These are phyloP conservation scores for Lotus japonicus DNA, from an alignment of 306 rosid species.

Conservation along the genomic window DNA sequence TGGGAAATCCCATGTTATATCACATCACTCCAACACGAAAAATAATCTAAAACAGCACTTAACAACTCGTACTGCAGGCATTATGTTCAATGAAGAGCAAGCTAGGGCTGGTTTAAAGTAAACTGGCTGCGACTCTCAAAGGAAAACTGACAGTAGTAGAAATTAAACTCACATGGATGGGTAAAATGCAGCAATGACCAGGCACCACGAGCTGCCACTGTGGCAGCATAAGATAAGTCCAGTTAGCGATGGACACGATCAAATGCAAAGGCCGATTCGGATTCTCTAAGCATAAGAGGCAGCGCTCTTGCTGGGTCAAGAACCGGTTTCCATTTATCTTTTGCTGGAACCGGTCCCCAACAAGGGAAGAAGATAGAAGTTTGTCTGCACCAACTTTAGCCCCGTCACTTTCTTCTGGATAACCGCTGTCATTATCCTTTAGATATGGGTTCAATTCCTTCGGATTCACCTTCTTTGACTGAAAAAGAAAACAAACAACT, in stretches of 20 bases:
- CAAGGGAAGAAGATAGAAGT: conserved; percentile 60
- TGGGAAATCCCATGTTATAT: too few species aligned
- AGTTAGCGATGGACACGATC: conserved; percentile 69
- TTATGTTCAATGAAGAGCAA: too few species aligned
- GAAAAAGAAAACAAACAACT: neutral
- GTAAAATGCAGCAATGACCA: conserved; percentile 91
- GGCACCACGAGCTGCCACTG: conserved; percentile 73
- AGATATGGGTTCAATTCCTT: conserved; percentile 83
- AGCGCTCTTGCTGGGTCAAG: conserved; percentile 67
- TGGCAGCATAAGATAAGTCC: conserved; percentile 86
- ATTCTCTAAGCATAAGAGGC: conserved; percentile 80
- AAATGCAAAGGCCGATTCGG: conserved; percentile 76
- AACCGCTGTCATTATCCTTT: conserved; percentile 70
- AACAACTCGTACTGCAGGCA: too few species aligned
- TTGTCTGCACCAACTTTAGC: conserved; percentile 32
- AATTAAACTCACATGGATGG: conserved; percentile 62
- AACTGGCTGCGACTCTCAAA: too few species aligned
- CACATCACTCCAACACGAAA: too few species aligned
- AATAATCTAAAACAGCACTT: too few species aligned
- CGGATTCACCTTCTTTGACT: conserved; percentile 54
- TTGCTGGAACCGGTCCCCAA: conserved; percentile 69
- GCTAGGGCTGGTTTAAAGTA: too few species aligned
- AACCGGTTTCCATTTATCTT: conserved; percentile 35
- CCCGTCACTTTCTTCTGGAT: conserved; percentile 61
- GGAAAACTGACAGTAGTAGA: neutral